Evolutionary conservation across 192 early-diverging fungal species (phyloP), one percentile per base, ranked within the genome.

Genomic region (Entomortierella parvispora): DNA sequence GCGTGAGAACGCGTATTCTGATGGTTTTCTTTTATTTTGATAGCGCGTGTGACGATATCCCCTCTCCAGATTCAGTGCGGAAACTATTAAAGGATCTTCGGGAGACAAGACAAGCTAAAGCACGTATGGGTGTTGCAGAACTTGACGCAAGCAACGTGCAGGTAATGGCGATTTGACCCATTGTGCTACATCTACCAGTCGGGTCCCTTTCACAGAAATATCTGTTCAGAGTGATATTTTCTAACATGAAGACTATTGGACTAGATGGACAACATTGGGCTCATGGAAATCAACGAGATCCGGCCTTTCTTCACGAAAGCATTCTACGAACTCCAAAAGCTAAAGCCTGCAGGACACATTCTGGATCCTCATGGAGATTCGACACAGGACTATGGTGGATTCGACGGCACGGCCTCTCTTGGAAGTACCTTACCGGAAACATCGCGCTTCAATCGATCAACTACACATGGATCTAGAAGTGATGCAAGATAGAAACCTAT

Each of bases 221-320:
- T n/a, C n/a, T n/a, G n/a, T n/a, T n/a, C n/a, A n/a, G n/a, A n/a
- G n/a, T n/a, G n/a, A n/a, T n/a, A n/a, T n/a, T n/a, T n/a, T n/a
- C n/a, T n/a, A n/a, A n/a, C n/a, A n/a, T n/a, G n/a, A n/a, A n/a
- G n/a, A n/a, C 8, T 34, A 26, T 70, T 65, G 10, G 29, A 65
- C 5, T 72, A 90, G 85, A 90, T 96, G 86, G 90, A 96, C 72
- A 93, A 94, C 62, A 67, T 98, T 62, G 87, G 92, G 26, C 81
- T 89, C 23, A 91, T 93, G 79, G 96, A 98, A 65, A 89, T 98
- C 62, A 96, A 96, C 48, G 94, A 95, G 80, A 94, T 98, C 61
- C 86, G 95, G n/a, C 95, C 95, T 1, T 89, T 98, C 63, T 96
- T 98, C 80, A 75, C 86, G 9, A 84, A 82, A 23, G 93, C 95